Percentiles rank a stretch among this genome's conserved stretches.
Conservation (phyloP, 1,139 yeast genomes). For the Torulaspora pretoriensis region DNA sequence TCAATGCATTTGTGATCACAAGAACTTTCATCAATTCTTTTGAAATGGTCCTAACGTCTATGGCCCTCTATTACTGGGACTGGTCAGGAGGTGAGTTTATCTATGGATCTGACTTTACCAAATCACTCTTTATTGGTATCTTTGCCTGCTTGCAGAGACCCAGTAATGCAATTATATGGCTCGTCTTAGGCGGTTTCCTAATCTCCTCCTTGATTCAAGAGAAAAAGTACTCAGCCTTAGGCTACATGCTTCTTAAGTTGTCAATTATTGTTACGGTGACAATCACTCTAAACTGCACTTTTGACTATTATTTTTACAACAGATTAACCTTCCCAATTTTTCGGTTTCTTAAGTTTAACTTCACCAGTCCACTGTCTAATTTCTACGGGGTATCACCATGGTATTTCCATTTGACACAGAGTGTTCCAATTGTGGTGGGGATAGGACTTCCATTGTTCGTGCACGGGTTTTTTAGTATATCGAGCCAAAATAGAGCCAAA, state of each 20-base stretch:
- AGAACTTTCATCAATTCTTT: constrained; percentile 84
- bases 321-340: constrained; percentile 56
- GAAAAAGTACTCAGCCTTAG: constrained; percentile 12
- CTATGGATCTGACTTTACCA: constrained; percentile 21
- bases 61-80: constrained; percentile 76
- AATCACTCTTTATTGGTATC: constrained; percentile 45
- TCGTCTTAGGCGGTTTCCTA: constrained; percentile 47
- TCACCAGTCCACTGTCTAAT: constrained; percentile 63
- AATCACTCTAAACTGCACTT: constrained; percentile 39
- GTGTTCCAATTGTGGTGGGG: constrained; percentile 69
- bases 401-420: constrained; percentile 82
- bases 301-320: constrained; percentile 64
- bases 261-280: constrained; percentile 27
- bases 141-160: constrained; percentile 71
- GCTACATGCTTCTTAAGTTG: constrained; percentile 28
- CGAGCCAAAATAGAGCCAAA: constrained; percentile 3
- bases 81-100: constrained; percentile 41
- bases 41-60: constrained; percentile 67
- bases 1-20: constrained; percentile 76
- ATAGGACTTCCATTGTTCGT: constrained; percentile 60
- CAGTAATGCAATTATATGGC: constrained; percentile 76
- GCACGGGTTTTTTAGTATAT: constrained; percentile 37
- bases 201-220: constrained; percentile 27
- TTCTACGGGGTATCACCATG: constrained; percentile 85
- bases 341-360: constrained; percentile 73